phyloP scores from a whole-genome alignment of 2,329 filamentous ascomycete species.

The Colletotrichum scovillei region DNA sequence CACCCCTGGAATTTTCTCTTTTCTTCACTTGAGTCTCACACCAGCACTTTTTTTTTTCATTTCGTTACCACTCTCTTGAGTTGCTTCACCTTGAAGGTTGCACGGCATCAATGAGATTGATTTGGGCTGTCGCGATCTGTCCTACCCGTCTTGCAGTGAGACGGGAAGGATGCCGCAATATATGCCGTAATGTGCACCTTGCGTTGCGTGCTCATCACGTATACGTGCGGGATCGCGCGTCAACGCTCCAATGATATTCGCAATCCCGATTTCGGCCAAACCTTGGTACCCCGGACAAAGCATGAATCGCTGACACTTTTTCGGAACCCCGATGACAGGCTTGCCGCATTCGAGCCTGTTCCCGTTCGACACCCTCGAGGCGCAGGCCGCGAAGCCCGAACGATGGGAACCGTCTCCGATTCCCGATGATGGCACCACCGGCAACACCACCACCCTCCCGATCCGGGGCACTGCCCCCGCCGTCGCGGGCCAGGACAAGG shows the following conservation, averaged over 20 bases:
- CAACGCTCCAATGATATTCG: background rate
- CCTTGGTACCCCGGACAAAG: background rate
- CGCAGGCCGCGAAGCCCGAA: constrained; percentile 78
- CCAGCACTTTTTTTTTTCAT: background rate
- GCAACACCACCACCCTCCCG: constrained; percentile 44
- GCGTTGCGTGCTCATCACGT: constrained; percentile 21
- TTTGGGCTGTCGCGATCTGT: background rate
- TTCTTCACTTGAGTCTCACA: background rate
- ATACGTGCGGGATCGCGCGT: background rate
- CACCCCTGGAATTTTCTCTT: background rate
- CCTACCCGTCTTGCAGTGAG: background rate
- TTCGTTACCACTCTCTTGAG: background rate
- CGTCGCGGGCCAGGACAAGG: background rate
- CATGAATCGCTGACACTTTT: constrained; percentile 13
- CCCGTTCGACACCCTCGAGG: constrained; percentile 91
- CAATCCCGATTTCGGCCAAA: background rate
- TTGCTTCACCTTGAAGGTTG: background rate
- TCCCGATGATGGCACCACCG: constrained; percentile 43
- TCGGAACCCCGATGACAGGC: constrained; percentile 57
- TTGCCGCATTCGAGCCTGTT: constrained; percentile 86
- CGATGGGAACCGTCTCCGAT: constrained; percentile 78
- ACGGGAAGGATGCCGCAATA: constrained; percentile 26
- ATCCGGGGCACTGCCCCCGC: background rate
- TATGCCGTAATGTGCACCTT: constrained; percentile 32
- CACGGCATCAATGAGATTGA: background rate